Conservation (phyloP, 2,329 filamentous ascomycete species). For the Penicillium sclerotiorum region DNA sequence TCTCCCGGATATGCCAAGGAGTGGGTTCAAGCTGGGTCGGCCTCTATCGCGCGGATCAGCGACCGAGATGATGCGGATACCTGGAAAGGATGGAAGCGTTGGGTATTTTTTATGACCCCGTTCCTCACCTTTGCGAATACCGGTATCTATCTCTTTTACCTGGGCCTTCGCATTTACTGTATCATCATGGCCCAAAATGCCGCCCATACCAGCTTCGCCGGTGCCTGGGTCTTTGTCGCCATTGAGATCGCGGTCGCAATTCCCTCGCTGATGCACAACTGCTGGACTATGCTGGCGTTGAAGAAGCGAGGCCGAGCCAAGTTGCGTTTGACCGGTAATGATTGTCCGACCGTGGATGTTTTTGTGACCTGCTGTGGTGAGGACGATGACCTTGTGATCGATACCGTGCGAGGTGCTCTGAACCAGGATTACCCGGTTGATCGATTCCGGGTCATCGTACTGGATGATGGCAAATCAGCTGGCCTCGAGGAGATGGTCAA, state of each 20-base stretch:
- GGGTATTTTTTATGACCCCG: conserved; percentile 37
- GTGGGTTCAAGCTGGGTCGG: conserved; percentile 40
- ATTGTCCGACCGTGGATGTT: conserved; percentile 46
- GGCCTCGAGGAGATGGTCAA: conserved; percentile 39
- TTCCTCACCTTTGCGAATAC: conserved; percentile 40
- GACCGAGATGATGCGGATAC: conserved; percentile 42
- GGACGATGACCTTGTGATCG: conserved; percentile 44
- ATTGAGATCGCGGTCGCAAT: conserved; percentile 58
- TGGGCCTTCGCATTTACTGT: conserved; percentile 55
- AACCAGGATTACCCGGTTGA: conserved; percentile 46
- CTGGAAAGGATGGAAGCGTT: conserved; percentile 42
- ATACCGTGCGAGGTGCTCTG: conserved; percentile 43
- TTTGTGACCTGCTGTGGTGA: conserved; percentile 50
- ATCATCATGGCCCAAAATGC: conserved; percentile 55
- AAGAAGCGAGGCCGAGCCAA: conserved; percentile 58
- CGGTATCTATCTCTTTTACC: conserved; percentile 49
- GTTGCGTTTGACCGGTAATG: conserved; percentile 48
- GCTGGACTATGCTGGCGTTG: conserved; percentile 60
- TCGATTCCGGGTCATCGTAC: conserved; percentile 40
- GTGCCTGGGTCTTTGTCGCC: conserved; percentile 61
- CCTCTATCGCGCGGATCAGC: conserved; percentile 35
- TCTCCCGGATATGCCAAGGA: conserved; percentile 37
- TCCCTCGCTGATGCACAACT: conserved; percentile 59
- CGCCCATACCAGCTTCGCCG: conserved; percentile 45
- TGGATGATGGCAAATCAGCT: conserved; percentile 43